A percentile compares a stretch with the other conserved stretches of the same genome.
Conservation (phyloP, 225 moss, liverwort and hornwort genomes). For the Antitrichia curtipendula region DNA sequence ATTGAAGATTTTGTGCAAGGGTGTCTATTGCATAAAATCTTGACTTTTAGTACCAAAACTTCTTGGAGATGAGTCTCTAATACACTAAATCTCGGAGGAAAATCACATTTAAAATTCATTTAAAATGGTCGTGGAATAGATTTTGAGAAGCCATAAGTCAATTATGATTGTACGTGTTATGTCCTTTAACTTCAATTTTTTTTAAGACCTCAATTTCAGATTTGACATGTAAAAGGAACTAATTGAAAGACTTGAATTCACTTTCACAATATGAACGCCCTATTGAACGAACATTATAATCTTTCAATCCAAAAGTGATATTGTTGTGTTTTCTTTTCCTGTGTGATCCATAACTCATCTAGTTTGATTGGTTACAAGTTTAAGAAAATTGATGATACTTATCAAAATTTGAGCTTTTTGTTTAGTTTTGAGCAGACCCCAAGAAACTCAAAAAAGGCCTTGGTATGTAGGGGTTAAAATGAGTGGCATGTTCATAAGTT, state of each 20-base stretch:
- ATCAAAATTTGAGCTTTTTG: neutral
- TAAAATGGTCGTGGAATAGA: neutral
- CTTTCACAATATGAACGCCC: neutral
- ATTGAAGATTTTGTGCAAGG: neutral
- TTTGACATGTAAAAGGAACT: neutral
- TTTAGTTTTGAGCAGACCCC: neutral
- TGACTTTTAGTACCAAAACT: neutral
- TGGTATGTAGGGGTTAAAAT: too few species aligned
- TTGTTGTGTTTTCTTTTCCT: neutral
- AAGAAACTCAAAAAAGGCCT: neutral
- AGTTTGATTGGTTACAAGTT: neutral
- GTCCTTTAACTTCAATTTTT: neutral
- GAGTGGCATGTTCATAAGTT: neutral
- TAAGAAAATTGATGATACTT: neutral
- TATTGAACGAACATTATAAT: too few species aligned
- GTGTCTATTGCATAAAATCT: neutral
- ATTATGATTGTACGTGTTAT: neutral
- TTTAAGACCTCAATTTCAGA: neutral
- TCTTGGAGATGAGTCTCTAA: neutral
- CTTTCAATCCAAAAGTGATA: neutral
- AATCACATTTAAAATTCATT: neutral
- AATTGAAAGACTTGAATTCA: neutral
- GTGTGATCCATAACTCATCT: rapidly evolving
- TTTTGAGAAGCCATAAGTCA: neutral
- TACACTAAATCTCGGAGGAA: rapidly evolving